Base-by-base conservation (phyloP, 192 early-diverging fungal species). In the Gonapodya sp. region DNA sequence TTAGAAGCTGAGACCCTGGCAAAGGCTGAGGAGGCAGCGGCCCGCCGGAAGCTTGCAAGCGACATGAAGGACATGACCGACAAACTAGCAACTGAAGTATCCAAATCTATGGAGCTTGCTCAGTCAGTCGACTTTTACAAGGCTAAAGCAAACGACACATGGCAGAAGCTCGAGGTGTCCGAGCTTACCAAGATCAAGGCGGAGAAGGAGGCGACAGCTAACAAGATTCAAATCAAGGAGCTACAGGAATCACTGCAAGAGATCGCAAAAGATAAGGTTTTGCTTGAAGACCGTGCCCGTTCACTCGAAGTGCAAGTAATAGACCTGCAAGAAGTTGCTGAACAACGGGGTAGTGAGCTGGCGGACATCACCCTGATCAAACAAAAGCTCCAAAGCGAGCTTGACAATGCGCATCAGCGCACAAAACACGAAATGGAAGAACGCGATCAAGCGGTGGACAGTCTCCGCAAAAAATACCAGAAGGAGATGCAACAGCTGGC, bases 401-500 rank as follows among this genome's bases (percentile, higher is more conserved):
- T 96, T 18, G 82, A 85, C 32, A 87, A 87, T 31, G 85, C 93
- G 33, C 86, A 90, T 73, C 93, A 95, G 73, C 87, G 93, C 77
- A 91, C 94, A 79, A 87, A 89, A 64, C 88, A 89, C 30, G 95
- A 95, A 80, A 84, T 93, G 31, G 94, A 94, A 75, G 94, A 94
- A 64, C 89, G 90, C 36, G 93, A 93, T 64, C 85, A 84, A 33
- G 84, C 90, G 2, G 86, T 95, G 18, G 94, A 95, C n/a, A 86
- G 86, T 79, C 87, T 92, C 74, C 90, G 92, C 16, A 91, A 89
- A 79, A 96, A 93, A 84, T 96, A 95, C 83, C 93, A 95, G 82
- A 93, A 91, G 81, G 94, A 97, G 87, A 86, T 96, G 31, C 92
- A 94, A 79, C 89, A 92, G 73, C 88, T 95, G 73, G 88, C 92